phyloP scores from a whole-genome alignment of 345 rosid genomes.

The Pugionium cornutum region DNA sequence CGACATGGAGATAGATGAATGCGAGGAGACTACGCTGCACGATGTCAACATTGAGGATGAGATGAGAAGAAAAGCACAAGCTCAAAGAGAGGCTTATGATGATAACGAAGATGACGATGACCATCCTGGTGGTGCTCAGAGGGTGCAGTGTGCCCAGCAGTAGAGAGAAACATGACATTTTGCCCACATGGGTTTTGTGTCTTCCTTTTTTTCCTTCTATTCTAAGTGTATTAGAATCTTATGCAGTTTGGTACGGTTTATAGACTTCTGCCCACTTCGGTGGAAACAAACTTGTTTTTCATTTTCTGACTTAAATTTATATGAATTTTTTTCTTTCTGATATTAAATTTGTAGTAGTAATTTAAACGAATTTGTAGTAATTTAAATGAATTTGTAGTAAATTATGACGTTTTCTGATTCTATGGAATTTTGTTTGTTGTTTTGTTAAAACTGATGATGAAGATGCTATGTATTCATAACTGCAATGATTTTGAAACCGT shows the following conservation, averaged over 20 bases:
- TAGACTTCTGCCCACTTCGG: slow-evolving; percentile 19
- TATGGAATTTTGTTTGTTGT: too few relatives aligned
- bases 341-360: too few relatives aligned
- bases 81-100: slow-evolving; percentile 58
- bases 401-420: too few relatives aligned
- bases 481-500: too few relatives aligned
- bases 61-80: slow-evolving; percentile 63
- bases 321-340: too few relatives aligned
- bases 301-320: slow-evolving; percentile 5
- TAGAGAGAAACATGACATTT: slow-evolving; percentile 36
- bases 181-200: slow-evolving; percentile 30
- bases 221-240: slow-evolving; percentile 32
- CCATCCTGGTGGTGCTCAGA: slow-evolving; percentile 54
- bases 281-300: slow-evolving; percentile 15
- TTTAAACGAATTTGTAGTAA: slow-evolving; percentile 7
- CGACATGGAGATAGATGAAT: slow-evolving; percentile 73
- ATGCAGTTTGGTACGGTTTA: slow-evolving; percentile 27
- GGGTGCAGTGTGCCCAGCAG: slow-evolving; percentile 84
- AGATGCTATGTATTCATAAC: too few relatives aligned
- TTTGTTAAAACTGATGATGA: too few relatives aligned
- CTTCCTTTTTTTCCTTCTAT: not conserved
- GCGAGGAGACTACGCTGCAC: slow-evolving; percentile 75
- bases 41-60: slow-evolving; percentile 70
- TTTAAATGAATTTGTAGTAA: not conserved
- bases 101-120: slow-evolving; percentile 54